These are phyloP conservation scores for Melocanna baccifera DNA, from an alignment of 176 grass and related monocot genomes.

Conservation along the genomic window DNA sequence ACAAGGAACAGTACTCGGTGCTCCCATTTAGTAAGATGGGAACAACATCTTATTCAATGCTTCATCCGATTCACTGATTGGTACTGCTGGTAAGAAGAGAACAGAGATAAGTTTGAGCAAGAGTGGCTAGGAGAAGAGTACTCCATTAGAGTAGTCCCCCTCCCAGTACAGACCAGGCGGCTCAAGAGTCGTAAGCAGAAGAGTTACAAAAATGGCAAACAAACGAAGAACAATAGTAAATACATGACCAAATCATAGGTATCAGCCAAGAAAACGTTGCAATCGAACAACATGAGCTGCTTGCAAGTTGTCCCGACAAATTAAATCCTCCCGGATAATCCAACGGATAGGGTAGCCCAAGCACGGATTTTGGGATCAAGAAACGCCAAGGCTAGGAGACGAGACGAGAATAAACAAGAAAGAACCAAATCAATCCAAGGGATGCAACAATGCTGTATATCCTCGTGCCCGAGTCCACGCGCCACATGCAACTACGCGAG, in stretches of 20 bases:
- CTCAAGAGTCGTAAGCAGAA: neutral
- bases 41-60: neutral
- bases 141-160: neutral
- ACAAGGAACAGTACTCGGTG: neutral
- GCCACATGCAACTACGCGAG: constrained; percentile 26
- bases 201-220: neutral
- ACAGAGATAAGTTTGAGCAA: neutral
- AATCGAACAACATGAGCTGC: neutral
- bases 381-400: neutral
- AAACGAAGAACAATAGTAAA: neutral
- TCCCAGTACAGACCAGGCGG: neutral
- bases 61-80: neutral
- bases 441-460: neutral
- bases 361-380: constrained; percentile 8
- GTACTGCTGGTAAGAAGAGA: neutral
- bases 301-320: neutral
- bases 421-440: neutral
- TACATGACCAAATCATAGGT: neutral
- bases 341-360: neutral
- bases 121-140: neutral
- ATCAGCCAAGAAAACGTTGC: constrained; percentile 17
- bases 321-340: neutral
- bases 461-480: constrained; percentile 6
- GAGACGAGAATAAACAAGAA: neutral
- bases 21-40: neutral